Base-by-base conservation (phyloP, 2,329 filamentous ascomycete species). In the Phyllosticta citribraziliensis region DNA sequence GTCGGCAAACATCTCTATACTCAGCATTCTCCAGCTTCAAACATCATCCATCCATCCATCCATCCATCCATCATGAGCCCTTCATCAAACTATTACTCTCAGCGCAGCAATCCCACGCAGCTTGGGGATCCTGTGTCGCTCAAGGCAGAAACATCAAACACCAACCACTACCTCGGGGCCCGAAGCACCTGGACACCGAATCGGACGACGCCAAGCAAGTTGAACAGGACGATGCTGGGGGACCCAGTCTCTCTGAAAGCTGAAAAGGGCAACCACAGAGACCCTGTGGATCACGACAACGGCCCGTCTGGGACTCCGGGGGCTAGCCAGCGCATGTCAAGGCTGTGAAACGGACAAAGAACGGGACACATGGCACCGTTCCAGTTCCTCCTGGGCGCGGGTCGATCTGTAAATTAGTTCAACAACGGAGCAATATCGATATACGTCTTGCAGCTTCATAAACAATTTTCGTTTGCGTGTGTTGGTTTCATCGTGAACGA, bases 141-240 rank as follows among this genome's bases (percentile, higher is more conserved):
- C 25, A 62, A 62, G 27, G 60, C 60, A 52, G 60, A 62, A 52
- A 56, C 60, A 19, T 57, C 60, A 11, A 24, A 62, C 35, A 24
- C 30, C 11, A 56, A 55, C 52, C 51, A 40, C n/a, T 33, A 58
- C 20, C 30, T 27, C 24, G 51, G 52, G 5, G n/a, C 55, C 2
- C 55, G 35, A 27, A 35, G 59, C n/a, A 25, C 52, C 19, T 55
- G 40, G 19, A 14, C 50, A 17, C 22, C n/a, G 19, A 58, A 52
- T 14, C n/a, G 19, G n/a, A 40, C 40, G 14, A 55, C 27, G n/a
- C 17, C 52, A 22, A 47, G 6, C 20, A 30, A 30, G 20, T 27
- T 55, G n/a, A 63, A 57, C 19, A 60, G 19, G 27, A 63, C 61
- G 2, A 60, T 63, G 61, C 55, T 63, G 19, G 61, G 61, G 14